A percentile compares a stretch with the other conserved stretches of the same genome.
phyloP scores from a whole-genome alignment of 2,329 filamentous ascomycete genomes.

The Cercospora nicotianae region DNA sequence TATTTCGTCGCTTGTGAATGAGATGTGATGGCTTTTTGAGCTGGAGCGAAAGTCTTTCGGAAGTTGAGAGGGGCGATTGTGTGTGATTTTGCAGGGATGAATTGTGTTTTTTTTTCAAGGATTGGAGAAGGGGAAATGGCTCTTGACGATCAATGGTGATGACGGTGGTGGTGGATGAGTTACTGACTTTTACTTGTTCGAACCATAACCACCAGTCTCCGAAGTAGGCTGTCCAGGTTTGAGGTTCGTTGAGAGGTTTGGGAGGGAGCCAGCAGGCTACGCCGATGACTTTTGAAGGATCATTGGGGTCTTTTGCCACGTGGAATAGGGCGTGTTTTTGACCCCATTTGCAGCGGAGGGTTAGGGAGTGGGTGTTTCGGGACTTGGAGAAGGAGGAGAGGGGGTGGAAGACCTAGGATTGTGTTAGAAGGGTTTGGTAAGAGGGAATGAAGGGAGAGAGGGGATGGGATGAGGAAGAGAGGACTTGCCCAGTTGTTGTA shows the following conservation, averaged over 20 bases:
- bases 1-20: too few species aligned
- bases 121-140: too few species aligned
- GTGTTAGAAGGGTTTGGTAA: background rate
- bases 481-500: background rate
- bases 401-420: background rate
- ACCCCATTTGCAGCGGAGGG: background rate
- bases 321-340: background rate
- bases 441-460: too few species aligned
- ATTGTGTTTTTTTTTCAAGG: too few species aligned
- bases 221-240: background rate
- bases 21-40: too few species aligned
- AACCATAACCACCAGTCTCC: background rate
- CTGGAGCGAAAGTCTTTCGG: too few species aligned
- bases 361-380: background rate
- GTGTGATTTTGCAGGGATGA: too few species aligned
- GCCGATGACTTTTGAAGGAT: background rate
- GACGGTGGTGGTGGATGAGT: too few species aligned
- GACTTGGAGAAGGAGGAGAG: background rate
- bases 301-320: background rate
- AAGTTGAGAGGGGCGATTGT: too few species aligned
- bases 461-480: background rate
- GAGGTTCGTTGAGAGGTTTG: background rate
- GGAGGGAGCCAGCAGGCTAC: background rate
- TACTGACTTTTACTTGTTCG: background rate
- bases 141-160: too few species aligned